A percentile compares a stretch with the other conserved stretches of the same genome.
Conservation (phyloP, 1,139 yeast genomes). For the Saccharomyces hybrid region DNA sequence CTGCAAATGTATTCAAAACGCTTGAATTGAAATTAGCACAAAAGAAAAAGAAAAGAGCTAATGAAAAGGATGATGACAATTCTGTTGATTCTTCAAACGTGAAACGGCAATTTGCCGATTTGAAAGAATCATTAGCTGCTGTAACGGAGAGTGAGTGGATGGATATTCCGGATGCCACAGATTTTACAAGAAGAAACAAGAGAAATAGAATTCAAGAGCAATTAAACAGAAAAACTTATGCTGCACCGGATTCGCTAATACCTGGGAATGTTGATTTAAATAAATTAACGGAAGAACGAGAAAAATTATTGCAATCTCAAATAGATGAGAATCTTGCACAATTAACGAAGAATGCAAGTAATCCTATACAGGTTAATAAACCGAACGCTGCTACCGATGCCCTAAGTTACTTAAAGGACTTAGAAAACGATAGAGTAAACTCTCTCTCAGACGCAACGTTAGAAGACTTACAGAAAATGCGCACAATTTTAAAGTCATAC, state of each 20-base stretch:
- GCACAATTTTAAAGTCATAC: slow-evolving; percentile 58
- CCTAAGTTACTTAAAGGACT: slow-evolving; percentile 36
- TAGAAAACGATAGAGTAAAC: slow-evolving; percentile 15
- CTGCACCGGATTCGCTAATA: slow-evolving; percentile 71
- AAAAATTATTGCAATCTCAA: slow-evolving; percentile 30
- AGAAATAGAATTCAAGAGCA: slow-evolving; percentile 58
- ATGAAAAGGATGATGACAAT: slow-evolving; percentile 19
- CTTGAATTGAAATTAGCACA: slow-evolving; percentile 52
- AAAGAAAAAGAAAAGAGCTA: slow-evolving; percentile 27
- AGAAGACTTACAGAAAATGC: slow-evolving; percentile 49
- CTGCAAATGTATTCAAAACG: slow-evolving; percentile 59
- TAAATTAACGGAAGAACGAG: slow-evolving; percentile 35
- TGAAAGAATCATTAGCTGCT: slow-evolving; percentile 53
- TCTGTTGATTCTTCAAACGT: slow-evolving; percentile 17
- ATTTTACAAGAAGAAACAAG: slow-evolving; percentile 73
- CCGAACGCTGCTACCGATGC: slow-evolving; percentile 29
- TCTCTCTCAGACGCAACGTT: slow-evolving; percentile 5
- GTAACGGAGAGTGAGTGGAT: slow-evolving; percentile 75
- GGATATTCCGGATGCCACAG: slow-evolving; percentile 80
- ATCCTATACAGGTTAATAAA: background rate
- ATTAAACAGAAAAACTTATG: slow-evolving; percentile 62
- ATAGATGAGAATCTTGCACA: slow-evolving; percentile 33
- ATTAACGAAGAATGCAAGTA: slow-evolving; percentile 4
- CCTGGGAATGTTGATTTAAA: slow-evolving; percentile 29
- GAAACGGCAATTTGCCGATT: slow-evolving; percentile 44